Base-by-base conservation (phyloP, 1,284 basidiomycete species). In the Apiotrichum sp. region DNA sequence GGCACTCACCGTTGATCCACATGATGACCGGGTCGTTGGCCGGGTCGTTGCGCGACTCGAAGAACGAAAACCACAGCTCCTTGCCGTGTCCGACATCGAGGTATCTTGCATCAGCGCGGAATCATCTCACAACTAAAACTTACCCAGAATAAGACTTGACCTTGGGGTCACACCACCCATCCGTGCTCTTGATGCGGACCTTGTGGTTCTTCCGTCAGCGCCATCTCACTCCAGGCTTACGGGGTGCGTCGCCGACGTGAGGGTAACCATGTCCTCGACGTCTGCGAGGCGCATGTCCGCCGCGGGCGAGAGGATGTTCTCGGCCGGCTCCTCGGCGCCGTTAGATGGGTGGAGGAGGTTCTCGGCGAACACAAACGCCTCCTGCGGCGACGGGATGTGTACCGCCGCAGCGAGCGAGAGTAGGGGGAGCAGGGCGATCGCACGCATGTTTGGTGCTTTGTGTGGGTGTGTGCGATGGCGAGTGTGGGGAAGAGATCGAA, bases 51-150 rank as follows among this genome's bases (percentile, higher is more conserved):
- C 87, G 77, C 52, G 85, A 87, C 72, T 88, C 87, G 71, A 91
- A 90, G 77, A 89, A 90, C 74, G 87, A 88, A 77, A 91, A 91
- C 78, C 89, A 90, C 68, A 84, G 78, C 59, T 84, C 83, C 57
- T 84, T 80, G 4, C 86, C 84, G 61, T 83, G 80, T 54, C 87
- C 86, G 51, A 87, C 85, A 62, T 79, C 74, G 45, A 77, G 67
- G 67, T 86, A 85, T 14, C 82, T 82, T 32, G 50, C 11, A 16
- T 34, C 3, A 4, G 7, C n/a, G 34, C 4, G 3, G 14, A 35
- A 34, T 34, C 31, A 33, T 35, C 31, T 14, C 3, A 3, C 44
- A 4, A 6, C 13, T 3, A 6, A 10, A 16, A 55, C 64, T 45
- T 38, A 65, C 61, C 72, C 73, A 47, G 71, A 64, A 58, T 62